Percentiles rank a stretch among this genome's conserved stretches.
Evolutionary conservation across 139 green algal genomes (phyloP).

Genomic region (Coelastrella sp.): DNA sequence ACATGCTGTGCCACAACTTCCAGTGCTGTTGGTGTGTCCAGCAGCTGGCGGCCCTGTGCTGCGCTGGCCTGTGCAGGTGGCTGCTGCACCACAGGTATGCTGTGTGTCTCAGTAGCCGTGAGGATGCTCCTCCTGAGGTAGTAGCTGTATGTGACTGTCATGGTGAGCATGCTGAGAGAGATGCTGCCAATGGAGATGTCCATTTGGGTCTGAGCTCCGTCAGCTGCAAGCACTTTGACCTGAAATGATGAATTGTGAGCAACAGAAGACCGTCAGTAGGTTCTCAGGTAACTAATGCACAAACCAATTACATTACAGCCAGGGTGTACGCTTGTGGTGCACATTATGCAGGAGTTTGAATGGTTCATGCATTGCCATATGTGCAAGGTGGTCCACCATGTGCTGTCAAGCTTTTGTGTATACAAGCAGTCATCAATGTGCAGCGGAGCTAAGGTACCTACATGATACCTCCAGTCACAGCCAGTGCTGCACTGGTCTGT

Average conservation of each 20-base stretch:
- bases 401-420: no score
- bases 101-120: constrained; percentile 19
- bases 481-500: constrained; percentile 41
- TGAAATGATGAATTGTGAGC: no score
- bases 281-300: neutral
- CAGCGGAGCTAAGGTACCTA: constrained; percentile 10
- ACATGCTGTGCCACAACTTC: constrained; percentile 2
- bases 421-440: neutral
- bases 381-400: no score
- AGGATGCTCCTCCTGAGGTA: constrained; percentile 28
- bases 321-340: no score
- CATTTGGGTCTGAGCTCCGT: constrained; percentile 54
- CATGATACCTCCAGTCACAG: constrained; percentile 47
- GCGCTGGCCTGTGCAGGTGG: neutral
- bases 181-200: constrained; percentile 44
- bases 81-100: constrained; percentile 35
- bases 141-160: constrained; percentile 42
- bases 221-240: constrained; percentile 34
- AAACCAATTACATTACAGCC: neutral
- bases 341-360: no score
- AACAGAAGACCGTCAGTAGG: no score
- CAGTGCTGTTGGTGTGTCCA: neutral
- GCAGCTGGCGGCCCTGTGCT: constrained; percentile 1
- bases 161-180: constrained; percentile 10
- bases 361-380: no score